A percentile compares a stretch with the other conserved stretches of the same genome.
phyloP scores from a whole-genome alignment of 2,329 filamentous ascomycete genomes.

The Intubia oerlemansii region DNA sequence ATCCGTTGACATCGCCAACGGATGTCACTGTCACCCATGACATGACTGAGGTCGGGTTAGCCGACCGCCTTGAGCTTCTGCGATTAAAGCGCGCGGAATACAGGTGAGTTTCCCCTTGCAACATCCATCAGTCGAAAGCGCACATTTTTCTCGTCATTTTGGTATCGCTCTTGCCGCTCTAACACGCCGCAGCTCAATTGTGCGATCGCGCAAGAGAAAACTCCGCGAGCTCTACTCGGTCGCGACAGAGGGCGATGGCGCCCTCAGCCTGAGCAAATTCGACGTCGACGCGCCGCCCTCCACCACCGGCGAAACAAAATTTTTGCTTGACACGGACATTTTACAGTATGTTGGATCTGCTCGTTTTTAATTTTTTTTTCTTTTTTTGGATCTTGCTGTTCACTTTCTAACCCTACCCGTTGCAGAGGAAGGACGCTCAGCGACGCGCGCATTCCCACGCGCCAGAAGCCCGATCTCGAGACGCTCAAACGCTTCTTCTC shows the following conservation, averaged over 20 bases:
- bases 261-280: constrained; percentile 35
- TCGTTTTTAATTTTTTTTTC: constrained; percentile 5
- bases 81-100: constrained; percentile 41
- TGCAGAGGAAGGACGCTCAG: constrained; percentile 25
- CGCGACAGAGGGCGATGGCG: constrained; percentile 46
- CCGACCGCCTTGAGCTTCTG: constrained; percentile 45
- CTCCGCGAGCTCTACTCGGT: constrained; percentile 67
- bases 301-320: constrained; percentile 30
- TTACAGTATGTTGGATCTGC: constrained; percentile 28
- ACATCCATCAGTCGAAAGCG: too few species aligned
- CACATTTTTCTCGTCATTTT: constrained; percentile 25
- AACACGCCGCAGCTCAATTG: constrained; percentile 38
- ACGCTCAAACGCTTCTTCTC: constrained; percentile 17
- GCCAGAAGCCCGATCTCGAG: constrained; percentile 23
- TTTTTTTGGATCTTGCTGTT: constrained; percentile 1
- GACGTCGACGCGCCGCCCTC: constrained; percentile 32
- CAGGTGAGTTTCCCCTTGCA: constrained; percentile 26
- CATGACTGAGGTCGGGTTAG: constrained; percentile 49
- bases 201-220: constrained; percentile 76
- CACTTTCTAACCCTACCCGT: constrained; percentile 5
- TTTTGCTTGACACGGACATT: constrained; percentile 34
- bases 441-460: constrained; percentile 29
- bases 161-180: constrained; percentile 23
- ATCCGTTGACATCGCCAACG: constrained; percentile 44
- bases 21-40: constrained; percentile 47